Percentiles rank a stretch among this genome's conserved stretches.
phyloP scores from a whole-genome alignment of 257 asterid species.

The Penstemon eatonii region DNA sequence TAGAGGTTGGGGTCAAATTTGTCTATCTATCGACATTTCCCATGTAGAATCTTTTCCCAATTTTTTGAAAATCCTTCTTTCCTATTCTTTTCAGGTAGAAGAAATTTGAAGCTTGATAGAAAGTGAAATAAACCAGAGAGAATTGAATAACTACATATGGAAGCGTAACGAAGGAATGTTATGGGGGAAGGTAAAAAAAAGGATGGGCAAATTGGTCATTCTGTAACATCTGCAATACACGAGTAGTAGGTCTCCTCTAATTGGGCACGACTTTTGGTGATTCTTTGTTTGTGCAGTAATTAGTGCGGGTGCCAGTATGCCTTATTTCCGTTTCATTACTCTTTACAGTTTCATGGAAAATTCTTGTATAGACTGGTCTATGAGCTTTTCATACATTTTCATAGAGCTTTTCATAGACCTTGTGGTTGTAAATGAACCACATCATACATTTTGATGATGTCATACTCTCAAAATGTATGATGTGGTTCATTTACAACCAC shows the following conservation, averaged over 20 bases:
- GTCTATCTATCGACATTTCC: slow-evolving; percentile 20
- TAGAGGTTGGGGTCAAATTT: slow-evolving; percentile 9
- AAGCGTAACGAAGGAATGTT: background rate
- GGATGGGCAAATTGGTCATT: slow-evolving; percentile 9
- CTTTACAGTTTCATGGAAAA: slow-evolving; percentile 31
- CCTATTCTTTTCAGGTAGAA: background rate
- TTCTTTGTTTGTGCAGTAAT: slow-evolving; percentile 9
- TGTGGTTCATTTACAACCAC: no score
- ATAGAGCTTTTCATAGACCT: no score
- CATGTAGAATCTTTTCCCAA: background rate
- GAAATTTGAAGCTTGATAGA: background rate
- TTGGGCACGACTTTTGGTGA: slow-evolving; percentile 44
- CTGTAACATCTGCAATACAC: background rate
- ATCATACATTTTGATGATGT: no score
- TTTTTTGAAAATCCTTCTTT: background rate
- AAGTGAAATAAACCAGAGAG: background rate
- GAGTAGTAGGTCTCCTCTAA: slow-evolving; percentile 1
- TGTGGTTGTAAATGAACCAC: no score
- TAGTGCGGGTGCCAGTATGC: background rate
- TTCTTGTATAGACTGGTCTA: no score
- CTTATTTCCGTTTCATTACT: slow-evolving; percentile 21
- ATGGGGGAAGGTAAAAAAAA: background rate
- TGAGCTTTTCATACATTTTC: no score
- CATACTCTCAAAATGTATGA: no score
- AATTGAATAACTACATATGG: background rate